Evolutionary conservation across 78 protist species (phyloP), one percentile per base, ranked within the genome.

Genomic region (Dictyostelium citrinum): DNA sequence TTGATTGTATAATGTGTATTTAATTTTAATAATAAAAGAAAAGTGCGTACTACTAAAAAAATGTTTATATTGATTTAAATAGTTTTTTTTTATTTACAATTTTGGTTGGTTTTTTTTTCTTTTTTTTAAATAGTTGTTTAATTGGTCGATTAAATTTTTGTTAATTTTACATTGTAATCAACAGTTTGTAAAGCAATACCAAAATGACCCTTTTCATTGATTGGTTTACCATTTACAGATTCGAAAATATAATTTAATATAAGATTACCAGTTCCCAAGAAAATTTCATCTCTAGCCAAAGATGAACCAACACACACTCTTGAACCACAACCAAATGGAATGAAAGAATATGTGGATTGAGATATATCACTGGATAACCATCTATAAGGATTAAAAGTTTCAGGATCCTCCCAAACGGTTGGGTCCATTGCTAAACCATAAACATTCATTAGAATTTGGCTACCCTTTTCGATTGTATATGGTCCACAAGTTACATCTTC

Each of bases 271-370:
- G 58, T 80, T 7, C 72, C 79, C 12, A 88, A 29, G 71, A 77
- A 88, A 14, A 88, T 88, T 49, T 88, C 93, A 33, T 88, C 93
- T 67, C 71, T 88, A n/a, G 93, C 93, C 20, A 88, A 41, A 0
- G 41, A 46, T 0, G 81, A 43, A 14, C 93, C 93, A 35, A 88
- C 35, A 45, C 93, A 88, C n/a, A 77, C 45, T 43, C 93, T 20
- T 33, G 86, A 5, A n/a, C 93, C 93, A 78, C 81, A 35, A 67
- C 93, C 93, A 17, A 88, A 88, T 24, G 93, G 41, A 8, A 88
- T 37, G 71, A 29, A 60, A 9, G 81, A 39, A 37, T 85, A 75
- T 7, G 71, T 51, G 24, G 43, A 41, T 27, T 37, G 67, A 2
- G 45, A 14, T 5, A 22, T 67, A 33, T 27, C 75, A 5, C 67